Evolutionary conservation across 176 grass and related monocot genomes (phyloP), one percentile per base, ranked within the genome.

Genomic region (Poa pratensis): DNA sequence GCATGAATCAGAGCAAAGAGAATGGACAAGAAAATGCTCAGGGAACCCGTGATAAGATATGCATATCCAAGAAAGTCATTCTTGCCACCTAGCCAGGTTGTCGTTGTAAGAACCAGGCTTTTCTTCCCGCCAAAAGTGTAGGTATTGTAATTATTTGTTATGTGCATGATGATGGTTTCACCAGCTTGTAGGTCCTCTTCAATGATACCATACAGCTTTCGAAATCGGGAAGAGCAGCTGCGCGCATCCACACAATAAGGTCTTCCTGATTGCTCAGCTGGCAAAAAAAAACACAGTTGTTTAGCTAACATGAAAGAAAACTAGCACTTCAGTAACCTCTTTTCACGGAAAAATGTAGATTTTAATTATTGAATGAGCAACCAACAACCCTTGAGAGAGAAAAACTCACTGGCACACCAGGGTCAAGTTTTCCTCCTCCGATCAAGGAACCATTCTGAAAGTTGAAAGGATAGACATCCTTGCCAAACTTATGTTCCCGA

Each of bases 391-490:
- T 68, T 51, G 20, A 52, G 63, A 69, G 76, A 85, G 9, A 37
- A 59, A 42, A 73, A 94, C 91, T 94, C 84, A 98, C 96, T 10
- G 96, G 93, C 40, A 96, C 43, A 53, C 72, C 66, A 53, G 93
- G 96, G 20, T 94, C 84, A 52, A 99, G 96, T 79, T 81, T 94
- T 28, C 88, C 91, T 48, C 93, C 96, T 61, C 96, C 96, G 69
- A 96, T 99, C 26, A 99, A 79, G 65, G 89, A 90, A 67, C 91
- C 93, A 88, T 99, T 96, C 82, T 96, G 96, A 89, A 96, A 99
- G 77, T 99, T 96, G 73, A 95, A 92, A 76, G 96, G 93, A 87
- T 94, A 91, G 19, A 99, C 90, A 96, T 96, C 30, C 69, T 94
- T 96, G 73, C 96, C 93, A 91, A 96, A 99, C 71, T 91, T 99